phyloP scores from a whole-genome alignment of 2,329 filamentous ascomycete genomes.

The Diaporthe nobilis region DNA sequence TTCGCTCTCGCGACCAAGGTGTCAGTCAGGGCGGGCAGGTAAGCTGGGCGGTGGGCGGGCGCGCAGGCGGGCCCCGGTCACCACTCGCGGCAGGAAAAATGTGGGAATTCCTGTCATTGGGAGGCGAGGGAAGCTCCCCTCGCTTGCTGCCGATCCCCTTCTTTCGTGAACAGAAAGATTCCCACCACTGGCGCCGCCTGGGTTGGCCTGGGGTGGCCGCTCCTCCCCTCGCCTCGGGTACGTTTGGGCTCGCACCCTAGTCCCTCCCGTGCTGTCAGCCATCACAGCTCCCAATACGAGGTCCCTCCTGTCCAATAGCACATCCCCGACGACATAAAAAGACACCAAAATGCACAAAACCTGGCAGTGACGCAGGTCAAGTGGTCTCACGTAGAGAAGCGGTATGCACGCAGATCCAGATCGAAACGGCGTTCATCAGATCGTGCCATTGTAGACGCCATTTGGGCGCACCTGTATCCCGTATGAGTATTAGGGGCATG shows the following conservation, averaged over 20 bases:
- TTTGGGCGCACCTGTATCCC: not conserved
- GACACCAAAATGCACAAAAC: constrained; percentile 19
- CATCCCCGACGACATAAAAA: not conserved
- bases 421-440: constrained; percentile 8
- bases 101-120: constrained; percentile 15
- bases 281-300: constrained; percentile 23
- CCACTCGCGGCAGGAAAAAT: constrained; percentile 15
- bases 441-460: not conserved
- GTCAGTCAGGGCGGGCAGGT: constrained; percentile 1
- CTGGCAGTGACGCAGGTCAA: constrained; percentile 15
- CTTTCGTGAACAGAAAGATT: constrained; percentile 1
- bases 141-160: constrained; percentile 25
- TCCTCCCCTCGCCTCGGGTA: constrained; percentile 16
- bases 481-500: not conserved
- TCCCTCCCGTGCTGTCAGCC: constrained; percentile 15
- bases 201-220: constrained; percentile 4
- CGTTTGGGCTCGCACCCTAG: not conserved
- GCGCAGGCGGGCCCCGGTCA: constrained; percentile 15
- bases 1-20: constrained; percentile 6
- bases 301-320: constrained; percentile 8
- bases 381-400: not conserved
- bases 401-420: constrained; percentile 6
- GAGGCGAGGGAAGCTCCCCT: not conserved
- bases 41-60: not conserved
- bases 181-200: constrained; percentile 11